Base-by-base conservation (phyloP, 768 basidiomycete genomes). In the Royoungia palumana region DNA sequence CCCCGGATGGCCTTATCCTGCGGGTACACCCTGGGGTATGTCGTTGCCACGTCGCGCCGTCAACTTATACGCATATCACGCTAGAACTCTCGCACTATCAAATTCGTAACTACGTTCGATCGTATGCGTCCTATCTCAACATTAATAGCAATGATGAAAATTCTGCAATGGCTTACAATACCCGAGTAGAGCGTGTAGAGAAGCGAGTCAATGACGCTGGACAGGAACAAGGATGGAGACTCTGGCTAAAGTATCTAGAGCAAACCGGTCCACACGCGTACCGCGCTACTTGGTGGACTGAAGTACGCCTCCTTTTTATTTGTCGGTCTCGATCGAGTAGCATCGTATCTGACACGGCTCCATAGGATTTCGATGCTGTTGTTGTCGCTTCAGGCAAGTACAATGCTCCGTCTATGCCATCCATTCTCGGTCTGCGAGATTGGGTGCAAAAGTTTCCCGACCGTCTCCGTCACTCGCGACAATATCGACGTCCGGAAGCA, bases 151-250 rank as follows among this genome's bases (percentile, higher is more conserved):
- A 78, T 44, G 76, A 77, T 42, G 58, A 62, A 9, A 75, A 70
- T 44, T 62, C 66, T 0, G 58, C 68, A 22, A 50, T 69, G 2
- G 68, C 70, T 3, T 78, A 73, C 60, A 74, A 74, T 58, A 79
- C 77, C 0, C 73, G 77, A 10, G 75, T 80, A 7, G 76, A 79
- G 46, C 60, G 59, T 14, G 62, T 73, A 22, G 68, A 76, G 48
- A 79, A 78, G 49, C 55, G 64, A 0, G 43, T 58, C 19, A 58
- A 69, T 46, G 57, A 46, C 11, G 34, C 54, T 20, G 68, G 68
- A 0, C 44, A 61, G 25, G 63, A 71, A 28, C 58, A 57, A 13
- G 72, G 71, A 9, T 72, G 71, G 72, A 66, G 50, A 1, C 49
- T 72, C 12, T 67, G 67, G 10, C 51, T 70, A 17, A 71, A 71